Conservation (phyloP, 371 early-diverging fungal species). For the Mortierella sp. region DNA sequence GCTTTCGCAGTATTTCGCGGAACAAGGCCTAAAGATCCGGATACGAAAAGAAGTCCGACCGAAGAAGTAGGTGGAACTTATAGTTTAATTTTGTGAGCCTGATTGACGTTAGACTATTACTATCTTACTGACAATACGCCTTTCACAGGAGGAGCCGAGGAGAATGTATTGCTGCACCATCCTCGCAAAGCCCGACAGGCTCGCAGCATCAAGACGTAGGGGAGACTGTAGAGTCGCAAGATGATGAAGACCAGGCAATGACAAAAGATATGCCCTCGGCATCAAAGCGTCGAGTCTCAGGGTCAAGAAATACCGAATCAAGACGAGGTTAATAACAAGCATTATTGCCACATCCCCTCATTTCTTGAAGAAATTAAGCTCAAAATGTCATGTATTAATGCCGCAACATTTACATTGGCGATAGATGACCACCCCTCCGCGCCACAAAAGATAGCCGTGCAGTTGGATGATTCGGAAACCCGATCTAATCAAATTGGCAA, state of each 20-base stretch:
- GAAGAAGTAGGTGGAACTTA: constrained; percentile 38
- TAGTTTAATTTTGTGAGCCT: background rate
- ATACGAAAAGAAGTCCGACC: constrained; percentile 77
- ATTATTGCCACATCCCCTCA: background rate
- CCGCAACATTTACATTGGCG: background rate
- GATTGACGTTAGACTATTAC: background rate
- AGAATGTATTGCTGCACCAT: constrained; percentile 22
- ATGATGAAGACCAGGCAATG: constrained; percentile 14
- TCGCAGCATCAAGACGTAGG: constrained; percentile 21
- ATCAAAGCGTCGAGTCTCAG: constrained; percentile 38
- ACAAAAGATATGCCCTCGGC: background rate
- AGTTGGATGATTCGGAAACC: background rate
- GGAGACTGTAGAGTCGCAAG: constrained; percentile 23
- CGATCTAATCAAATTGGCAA: background rate
- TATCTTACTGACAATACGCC: background rate
- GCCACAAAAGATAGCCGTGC: background rate
- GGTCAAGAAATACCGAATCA: constrained; percentile 15
- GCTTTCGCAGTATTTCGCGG: constrained; percentile 91
- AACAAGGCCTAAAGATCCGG: constrained; percentile 95
- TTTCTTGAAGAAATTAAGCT: background rate
- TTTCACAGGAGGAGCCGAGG: constrained; percentile 24
- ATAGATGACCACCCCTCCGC: background rate
- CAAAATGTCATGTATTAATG: too few relatives aligned
- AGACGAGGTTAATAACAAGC: constrained; percentile 14
- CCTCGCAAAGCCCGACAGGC: constrained; percentile 31